A percentile compares a stretch with the other conserved stretches of the same genome.
These are phyloP conservation scores for Podospora pseudopauciseta DNA, from an alignment of 495 filamentous ascomycete genomes.

Conservation along the genomic window DNA sequence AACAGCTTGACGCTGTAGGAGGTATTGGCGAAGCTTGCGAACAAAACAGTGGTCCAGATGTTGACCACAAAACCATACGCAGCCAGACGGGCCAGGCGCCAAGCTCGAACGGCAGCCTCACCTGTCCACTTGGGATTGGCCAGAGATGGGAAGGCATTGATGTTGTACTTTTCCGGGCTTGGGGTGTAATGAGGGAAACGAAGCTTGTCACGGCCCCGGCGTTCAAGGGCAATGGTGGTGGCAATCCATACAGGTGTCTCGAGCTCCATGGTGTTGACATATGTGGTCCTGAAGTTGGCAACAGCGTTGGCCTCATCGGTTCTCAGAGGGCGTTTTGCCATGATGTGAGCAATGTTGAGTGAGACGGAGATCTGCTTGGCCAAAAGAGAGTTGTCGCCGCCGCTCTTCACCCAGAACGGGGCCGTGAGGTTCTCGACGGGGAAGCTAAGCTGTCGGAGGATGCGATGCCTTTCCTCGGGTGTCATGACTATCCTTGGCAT, in stretches of 20 bases:
- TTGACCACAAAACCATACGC: slow-evolving; percentile 13
- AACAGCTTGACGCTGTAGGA: background rate
- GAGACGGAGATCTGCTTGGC: slow-evolving; percentile 11
- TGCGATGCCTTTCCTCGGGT: background rate
- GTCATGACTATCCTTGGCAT: background rate
- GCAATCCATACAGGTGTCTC: slow-evolving; percentile 11
- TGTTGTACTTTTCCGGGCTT: slow-evolving; percentile 16
- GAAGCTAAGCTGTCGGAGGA: slow-evolving; percentile 10
- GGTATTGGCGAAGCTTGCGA: background rate
- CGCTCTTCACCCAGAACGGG: slow-evolving; percentile 14
- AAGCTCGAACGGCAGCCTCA: slow-evolving; percentile 7
- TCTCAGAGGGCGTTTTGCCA: slow-evolving; percentile 6
- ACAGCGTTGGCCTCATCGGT: slow-evolving; percentile 18
- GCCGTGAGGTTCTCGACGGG: slow-evolving; percentile 21
- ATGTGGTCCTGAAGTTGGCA: slow-evolving; percentile 13
- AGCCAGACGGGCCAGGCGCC: slow-evolving; percentile 20
- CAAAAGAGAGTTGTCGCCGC: slow-evolving; percentile 10
- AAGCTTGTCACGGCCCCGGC: slow-evolving; percentile 18
- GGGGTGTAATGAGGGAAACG: slow-evolving; percentile 30
- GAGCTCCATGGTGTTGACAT: slow-evolving; percentile 9
- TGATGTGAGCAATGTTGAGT: background rate
- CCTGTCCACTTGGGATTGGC: slow-evolving; percentile 9
- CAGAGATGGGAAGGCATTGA: slow-evolving; percentile 15
- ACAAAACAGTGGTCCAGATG: slow-evolving; percentile 7
- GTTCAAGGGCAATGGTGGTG: slow-evolving; percentile 8